Conservation (phyloP, 352 stramenopile genomes). For the Phytopythium aichiense region DNA sequence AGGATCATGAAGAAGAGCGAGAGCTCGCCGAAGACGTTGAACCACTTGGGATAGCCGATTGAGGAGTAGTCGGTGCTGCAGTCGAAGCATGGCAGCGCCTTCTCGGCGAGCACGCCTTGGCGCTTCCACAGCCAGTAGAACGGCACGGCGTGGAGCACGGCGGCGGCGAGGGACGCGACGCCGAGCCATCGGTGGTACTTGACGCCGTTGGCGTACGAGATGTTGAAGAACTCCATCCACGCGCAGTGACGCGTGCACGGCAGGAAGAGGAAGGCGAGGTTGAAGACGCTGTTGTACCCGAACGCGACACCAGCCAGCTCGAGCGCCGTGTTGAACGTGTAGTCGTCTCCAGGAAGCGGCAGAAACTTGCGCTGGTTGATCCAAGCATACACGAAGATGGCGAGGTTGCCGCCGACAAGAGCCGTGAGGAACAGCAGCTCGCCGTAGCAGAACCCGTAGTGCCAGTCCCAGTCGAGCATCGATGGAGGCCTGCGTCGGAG, state of each 20-base stretch:
- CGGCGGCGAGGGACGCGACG: constrained; percentile 29
- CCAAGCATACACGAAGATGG: constrained; percentile 52
- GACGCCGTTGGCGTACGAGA: constrained; percentile 56
- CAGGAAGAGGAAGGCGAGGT: constrained; percentile 62
- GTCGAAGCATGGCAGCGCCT: constrained; percentile 48
- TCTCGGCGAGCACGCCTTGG: constrained; percentile 24
- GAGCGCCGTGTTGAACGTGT: constrained; percentile 43
- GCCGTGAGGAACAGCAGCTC: constrained; percentile 54
- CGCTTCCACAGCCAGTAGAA: constrained; percentile 49
- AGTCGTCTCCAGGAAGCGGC: constrained; percentile 19
- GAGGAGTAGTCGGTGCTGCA: constrained; percentile 37
- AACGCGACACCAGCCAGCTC: constrained; percentile 39
- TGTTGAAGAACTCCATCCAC: constrained; percentile 63
- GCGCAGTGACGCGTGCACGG: constrained; percentile 52
- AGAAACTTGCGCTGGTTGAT: constrained; percentile 29
- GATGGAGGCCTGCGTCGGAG: constrained; percentile 38
- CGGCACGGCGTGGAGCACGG: constrained; percentile 29
- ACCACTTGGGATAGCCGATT: constrained; percentile 41
- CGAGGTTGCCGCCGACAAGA: constrained; percentile 44
- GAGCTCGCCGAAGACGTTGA: constrained; percentile 64
- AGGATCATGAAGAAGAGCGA: constrained; percentile 40
- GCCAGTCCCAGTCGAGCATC: constrained; percentile 7
- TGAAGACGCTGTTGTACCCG: constrained; percentile 52
- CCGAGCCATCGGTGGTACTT: constrained; percentile 67
- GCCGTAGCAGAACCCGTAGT: constrained; percentile 43